phyloP scores from a whole-genome alignment of 805 yeast genomes.

The Candida oleophila region DNA sequence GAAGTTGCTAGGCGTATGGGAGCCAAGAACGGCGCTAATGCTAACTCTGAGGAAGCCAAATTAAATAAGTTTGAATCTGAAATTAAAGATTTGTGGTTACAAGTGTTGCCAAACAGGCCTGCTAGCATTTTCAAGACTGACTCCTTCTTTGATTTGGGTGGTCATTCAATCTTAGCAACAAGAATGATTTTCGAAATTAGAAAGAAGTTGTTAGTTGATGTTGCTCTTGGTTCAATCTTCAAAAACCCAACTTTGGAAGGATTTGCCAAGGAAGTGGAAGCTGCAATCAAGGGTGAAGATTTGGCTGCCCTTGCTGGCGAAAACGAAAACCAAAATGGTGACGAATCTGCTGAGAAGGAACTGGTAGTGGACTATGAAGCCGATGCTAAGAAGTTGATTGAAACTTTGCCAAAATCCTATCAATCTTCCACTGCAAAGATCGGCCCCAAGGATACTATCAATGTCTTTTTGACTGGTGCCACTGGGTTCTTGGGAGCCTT shows the following conservation, averaged over 20 bases:
- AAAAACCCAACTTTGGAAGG: slow-evolving; percentile 80
- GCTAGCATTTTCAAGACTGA: slow-evolving; percentile 74
- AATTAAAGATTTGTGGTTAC: slow-evolving; percentile 81
- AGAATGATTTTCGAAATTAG: slow-evolving; percentile 93
- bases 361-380: slow-evolving; percentile 50
- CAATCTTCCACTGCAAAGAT: slow-evolving; percentile 39
- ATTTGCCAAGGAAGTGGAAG: slow-evolving; percentile 73
- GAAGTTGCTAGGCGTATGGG: slow-evolving; percentile 53
- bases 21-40: background rate
- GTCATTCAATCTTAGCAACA: slow-evolving; percentile 96
- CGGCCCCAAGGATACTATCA: slow-evolving; percentile 37
- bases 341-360: slow-evolving; percentile 16
- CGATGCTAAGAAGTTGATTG: slow-evolving; percentile 64
- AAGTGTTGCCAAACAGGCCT: slow-evolving; percentile 81
- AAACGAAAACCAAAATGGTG: slow-evolving; percentile 17
- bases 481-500: slow-evolving; percentile 94
- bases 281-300: slow-evolving; percentile 48
- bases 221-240: slow-evolving; percentile 89
- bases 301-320: slow-evolving; percentile 18
- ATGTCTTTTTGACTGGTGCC: slow-evolving; percentile 88
- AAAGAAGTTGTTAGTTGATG: slow-evolving; percentile 69
- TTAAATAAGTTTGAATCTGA: slow-evolving; percentile 65
- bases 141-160: slow-evolving; percentile 95
- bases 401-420: slow-evolving; percentile 43
- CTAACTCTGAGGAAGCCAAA: slow-evolving; percentile 26